Evolutionary conservation across 352 stramenopile genomes (phyloP), one percentile per base, ranked within the genome.

Genomic region (Phytophthora pisi): DNA sequence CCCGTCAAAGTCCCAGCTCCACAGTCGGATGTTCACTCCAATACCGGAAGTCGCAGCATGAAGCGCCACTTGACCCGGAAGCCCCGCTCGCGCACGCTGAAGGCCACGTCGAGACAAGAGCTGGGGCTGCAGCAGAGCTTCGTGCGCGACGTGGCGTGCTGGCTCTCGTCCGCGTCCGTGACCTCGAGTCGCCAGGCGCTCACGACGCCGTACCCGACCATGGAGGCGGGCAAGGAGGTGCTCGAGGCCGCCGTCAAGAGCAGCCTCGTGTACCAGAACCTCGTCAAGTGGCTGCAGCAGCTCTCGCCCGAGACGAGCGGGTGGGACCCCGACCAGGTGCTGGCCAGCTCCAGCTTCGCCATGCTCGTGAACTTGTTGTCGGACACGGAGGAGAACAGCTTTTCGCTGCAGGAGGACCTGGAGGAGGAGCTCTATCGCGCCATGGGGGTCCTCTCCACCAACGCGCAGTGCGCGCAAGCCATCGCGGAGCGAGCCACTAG

Each of bases 91-190:
- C 60, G 65, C n/a, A 64, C 68, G 31, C 46, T 81, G 36, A 76
- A 71, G 30, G 71, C 73, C 18, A 75, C 74, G 43, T 84, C 77
- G 20, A 84, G 78, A 66, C 73, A 84, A 45, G 82, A 87, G 45
- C 68, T 91, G 11, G 82, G 81, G 9, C 72, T 90, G 61, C 81
- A 91, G 49, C 85, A 93, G 71, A 93, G 85, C 72, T 65, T 87
- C 28, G 72, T 75, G 24, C 81, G 85, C 46, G 81, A 93, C 45
- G 58, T 93, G 38, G 85, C 81, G 30, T 90, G 83, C 54, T 89
- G 79, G 72, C 72, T 90, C 36, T 89, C 85, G 26, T 88, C 79
- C 0, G 78, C 78, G 46, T 89, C 76, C 2, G 83, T 93, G 23
- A 81, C 76, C 34, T 82, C 81, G 1, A 79, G 82, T 5, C 77